Evolutionary conservation across 2,329 filamentous ascomycete genomes (phyloP).

Genomic region (Microsporum audouinii): DNA sequence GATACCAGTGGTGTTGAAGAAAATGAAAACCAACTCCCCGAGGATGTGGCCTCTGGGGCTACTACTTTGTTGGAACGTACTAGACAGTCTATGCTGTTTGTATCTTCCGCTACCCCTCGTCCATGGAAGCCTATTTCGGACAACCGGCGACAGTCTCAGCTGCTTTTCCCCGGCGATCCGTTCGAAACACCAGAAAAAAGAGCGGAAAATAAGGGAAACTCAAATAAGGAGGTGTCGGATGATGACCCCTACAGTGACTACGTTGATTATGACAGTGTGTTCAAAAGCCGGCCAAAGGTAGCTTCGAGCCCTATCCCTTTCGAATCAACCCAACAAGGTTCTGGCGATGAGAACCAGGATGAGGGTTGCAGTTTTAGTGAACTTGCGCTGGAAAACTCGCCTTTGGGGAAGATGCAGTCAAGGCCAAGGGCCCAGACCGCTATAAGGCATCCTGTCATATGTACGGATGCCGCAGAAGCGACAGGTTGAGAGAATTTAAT

Average conservation of each 20-base stretch:
- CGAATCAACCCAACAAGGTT: constrained; percentile 13
- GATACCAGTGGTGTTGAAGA: background rate
- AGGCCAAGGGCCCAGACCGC: background rate
- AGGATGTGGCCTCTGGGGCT: constrained; percentile 15
- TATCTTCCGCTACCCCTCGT: constrained; percentile 29
- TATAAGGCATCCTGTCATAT: background rate
- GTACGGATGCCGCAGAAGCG: background rate
- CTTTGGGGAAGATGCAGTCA: constrained; percentile 5
- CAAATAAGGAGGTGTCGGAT: background rate
- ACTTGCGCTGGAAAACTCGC: constrained; percentile 8
- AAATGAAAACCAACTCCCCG: background rate
- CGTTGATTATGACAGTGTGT: constrained; percentile 68
- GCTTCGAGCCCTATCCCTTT: constrained; percentile 54
- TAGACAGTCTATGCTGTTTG: constrained; percentile 63
- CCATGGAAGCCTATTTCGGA: constrained; percentile 16
- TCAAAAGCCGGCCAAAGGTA: constrained; percentile 72
- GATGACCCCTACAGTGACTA: constrained; percentile 40
- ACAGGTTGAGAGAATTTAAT: background rate
- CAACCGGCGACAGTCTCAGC: constrained; percentile 26
- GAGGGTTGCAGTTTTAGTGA: constrained; percentile 2
- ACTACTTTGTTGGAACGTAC: constrained; percentile 62
- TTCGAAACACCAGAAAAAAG: constrained; percentile 40
- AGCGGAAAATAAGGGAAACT: constrained; percentile 19
- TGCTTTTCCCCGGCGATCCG: constrained; percentile 43
- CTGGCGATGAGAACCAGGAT: constrained; percentile 7